phyloP scores from a whole-genome alignment of 257 asterid species.

The Gentiana macrophylla region DNA sequence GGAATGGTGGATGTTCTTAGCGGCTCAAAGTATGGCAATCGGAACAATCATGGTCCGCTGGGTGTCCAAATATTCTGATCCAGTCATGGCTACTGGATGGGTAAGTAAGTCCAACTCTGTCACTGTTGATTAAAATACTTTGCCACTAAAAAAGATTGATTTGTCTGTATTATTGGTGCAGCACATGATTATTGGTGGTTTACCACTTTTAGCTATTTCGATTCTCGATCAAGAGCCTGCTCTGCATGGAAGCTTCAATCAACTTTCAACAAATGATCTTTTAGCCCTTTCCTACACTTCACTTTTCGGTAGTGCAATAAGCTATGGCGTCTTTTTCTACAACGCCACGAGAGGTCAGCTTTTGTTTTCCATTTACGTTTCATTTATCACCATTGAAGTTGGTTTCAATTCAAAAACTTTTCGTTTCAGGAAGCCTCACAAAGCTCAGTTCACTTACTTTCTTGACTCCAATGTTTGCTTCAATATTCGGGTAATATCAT shows the following conservation, averaged over 20 bases:
- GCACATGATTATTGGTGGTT: slow-evolving; percentile 98
- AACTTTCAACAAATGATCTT: slow-evolving; percentile 54
- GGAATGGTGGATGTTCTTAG: slow-evolving; percentile 99
- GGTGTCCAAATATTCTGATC: slow-evolving; percentile 93
- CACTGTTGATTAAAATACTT: no score
- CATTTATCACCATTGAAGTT: not conserved
- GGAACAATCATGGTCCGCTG: slow-evolving; percentile 94
- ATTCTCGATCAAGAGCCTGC: slow-evolving; percentile 70
- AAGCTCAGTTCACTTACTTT: no score
- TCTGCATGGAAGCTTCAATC: slow-evolving; percentile 34
- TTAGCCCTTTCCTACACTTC: slow-evolving; percentile 84
- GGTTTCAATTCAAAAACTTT: slow-evolving; percentile 4
- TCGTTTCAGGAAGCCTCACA: no score
- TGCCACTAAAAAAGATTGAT: no score
- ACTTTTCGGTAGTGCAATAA: slow-evolving; percentile 84
- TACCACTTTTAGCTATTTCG: slow-evolving; percentile 75
- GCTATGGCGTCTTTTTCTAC: slow-evolving; percentile 96
- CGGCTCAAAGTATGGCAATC: slow-evolving; percentile 97
- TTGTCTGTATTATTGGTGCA: slow-evolving; percentile 26
- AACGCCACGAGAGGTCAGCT: slow-evolving; percentile 82
- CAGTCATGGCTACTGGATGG: slow-evolving; percentile 99
- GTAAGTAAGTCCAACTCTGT: no score
- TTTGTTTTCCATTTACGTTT: not conserved
- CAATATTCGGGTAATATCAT: no score
- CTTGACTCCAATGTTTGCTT: no score